Base-by-base conservation (phyloP, 768 basidiomycete species). In the Boletus huronensis region DNA sequence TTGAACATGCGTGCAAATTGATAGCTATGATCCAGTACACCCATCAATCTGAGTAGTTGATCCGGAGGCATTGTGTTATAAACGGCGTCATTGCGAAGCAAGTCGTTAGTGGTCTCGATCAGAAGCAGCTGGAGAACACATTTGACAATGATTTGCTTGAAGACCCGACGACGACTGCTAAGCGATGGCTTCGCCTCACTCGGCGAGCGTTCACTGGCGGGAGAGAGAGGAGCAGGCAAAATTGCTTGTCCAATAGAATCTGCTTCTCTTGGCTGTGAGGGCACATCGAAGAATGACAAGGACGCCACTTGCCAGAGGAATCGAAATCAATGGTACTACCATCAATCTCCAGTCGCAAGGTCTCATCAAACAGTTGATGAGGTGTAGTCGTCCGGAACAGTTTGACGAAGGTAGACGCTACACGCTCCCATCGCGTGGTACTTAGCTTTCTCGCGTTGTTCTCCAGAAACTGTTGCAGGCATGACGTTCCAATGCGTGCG, bases 71-170 rank as follows among this genome's bases (percentile, higher is more conserved):
- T 98, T 4, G 88, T 92, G 43, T 77, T 80, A 74, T 98, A 98
- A 43, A 99, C 90, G 38, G 88, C 84, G 55, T 92, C 80, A 65
- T 96, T 98, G 55, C 93, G 90, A 31, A 99, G 79, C 23, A 99
- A 78, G 61, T 98, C 97, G 65, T 93, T 94, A 3, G 95, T 96
- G 7, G 92, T 98, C 74, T 99, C 97, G 59, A 99, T 98, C 35
- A 99, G 80, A 50, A 98, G 79, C 21, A 99, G 75, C 64, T 99
- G 97, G 29, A 99, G 81, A 21, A 99, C 97, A 70, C 97, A 99
- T 88, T 98, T 98, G 60, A 98, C 94, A 57, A 99, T 98, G 73
- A 99, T 98, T 70, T 98, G 97, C 68, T 93, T 90, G 84, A 99
- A 99, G 52, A 91, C 83, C 40, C 86, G 82, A 42, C 91, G 84